Base-by-base conservation (phyloP, 2,329 filamentous ascomycete genomes). In the Talaromyces albobiverticillius region DNA sequence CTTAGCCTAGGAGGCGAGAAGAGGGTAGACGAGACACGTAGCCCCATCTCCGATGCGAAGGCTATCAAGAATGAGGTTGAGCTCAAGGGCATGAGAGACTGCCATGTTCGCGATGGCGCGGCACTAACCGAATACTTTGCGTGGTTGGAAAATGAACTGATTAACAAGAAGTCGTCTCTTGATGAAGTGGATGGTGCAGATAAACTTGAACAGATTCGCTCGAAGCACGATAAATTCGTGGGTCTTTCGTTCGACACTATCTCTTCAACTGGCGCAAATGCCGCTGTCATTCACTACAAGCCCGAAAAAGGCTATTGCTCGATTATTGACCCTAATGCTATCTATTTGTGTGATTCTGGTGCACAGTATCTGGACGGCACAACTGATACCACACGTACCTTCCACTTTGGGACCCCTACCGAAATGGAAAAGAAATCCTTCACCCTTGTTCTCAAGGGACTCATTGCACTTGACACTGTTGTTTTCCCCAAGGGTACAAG, bases 361-460 rank as follows among this genome's bases (percentile, higher is more conserved):
- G 94, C 89, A n/a, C 94, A 99, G 71, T 99, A 93, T 65, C 79
- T 88, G 2, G 94, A 99, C 69, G 94, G 94, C 53, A 99, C 94
- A 0, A 99, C 94, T 0, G 94, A 99, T 67, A 95, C 90, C 0
- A 99, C 94, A 4, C 82, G 94, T 40, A 99, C 94, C 0, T 77
- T 96, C 36, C 94, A 99, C 67, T 97, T 97, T 68, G 90, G 90
- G 45, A 81, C 85, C 23, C 94, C 94, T 0, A 89, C 88, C 0
- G 83, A 85, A 3, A 87, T 88, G 66, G 92, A 99, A 73, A 89
- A 83, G 65, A 90, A 90, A 67, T 86, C 93, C 0, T 96, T 96
- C 70, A 99, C 94, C 0, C 79, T 99, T 10, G 94, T 99, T 0
- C 77, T 99, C 16, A 97, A 97, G 74, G 94, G 94, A 6, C 86